These are phyloP conservation scores for Fragilaria crotonensis DNA, from an alignment of 108 stramenopile species.

Conservation along the genomic window DNA sequence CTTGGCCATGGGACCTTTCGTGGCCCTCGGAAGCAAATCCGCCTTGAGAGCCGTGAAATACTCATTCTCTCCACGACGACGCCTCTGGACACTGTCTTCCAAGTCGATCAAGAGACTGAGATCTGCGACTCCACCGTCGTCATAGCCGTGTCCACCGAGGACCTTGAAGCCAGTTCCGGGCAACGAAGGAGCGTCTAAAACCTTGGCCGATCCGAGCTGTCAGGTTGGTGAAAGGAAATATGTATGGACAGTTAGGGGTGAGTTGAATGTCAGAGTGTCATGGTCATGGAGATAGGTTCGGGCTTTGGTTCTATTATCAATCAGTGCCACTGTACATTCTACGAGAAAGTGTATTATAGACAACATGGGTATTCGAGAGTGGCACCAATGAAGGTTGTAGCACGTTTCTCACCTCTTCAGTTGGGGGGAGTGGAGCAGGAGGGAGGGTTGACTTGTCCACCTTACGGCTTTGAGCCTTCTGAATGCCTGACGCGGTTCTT, in stretches of 20 bases:
- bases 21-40: slow-evolving; percentile 77
- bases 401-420: slow-evolving; percentile 61
- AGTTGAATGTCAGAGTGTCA: neutral
- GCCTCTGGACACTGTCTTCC: slow-evolving; percentile 74
- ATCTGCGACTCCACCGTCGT: slow-evolving; percentile 89
- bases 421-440: slow-evolving; percentile 62
- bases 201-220: slow-evolving; percentile 72
- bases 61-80: slow-evolving; percentile 77
- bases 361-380: no score
- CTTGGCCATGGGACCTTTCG: slow-evolving; percentile 55
- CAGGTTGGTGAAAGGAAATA: neutral
- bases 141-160: slow-evolving; percentile 72
- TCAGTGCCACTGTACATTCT: neutral
- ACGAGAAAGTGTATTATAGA: no score
- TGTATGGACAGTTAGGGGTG: no score
- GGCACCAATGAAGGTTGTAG: no score
- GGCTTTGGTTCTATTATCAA: neutral
- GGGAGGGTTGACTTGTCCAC: slow-evolving; percentile 69
- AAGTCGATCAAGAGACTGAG: slow-evolving; percentile 82
- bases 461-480: slow-evolving; percentile 59
- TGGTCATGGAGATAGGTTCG: neutral
- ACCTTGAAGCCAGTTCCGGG: slow-evolving; percentile 81
- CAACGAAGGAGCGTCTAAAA: slow-evolving; percentile 66
- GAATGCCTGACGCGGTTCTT: slow-evolving; percentile 52
- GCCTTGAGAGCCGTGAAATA: slow-evolving; percentile 74